These are phyloP conservation scores for Colletotrichum sidae DNA, from an alignment of 2,329 filamentous ascomycete genomes.

Conservation along the genomic window DNA sequence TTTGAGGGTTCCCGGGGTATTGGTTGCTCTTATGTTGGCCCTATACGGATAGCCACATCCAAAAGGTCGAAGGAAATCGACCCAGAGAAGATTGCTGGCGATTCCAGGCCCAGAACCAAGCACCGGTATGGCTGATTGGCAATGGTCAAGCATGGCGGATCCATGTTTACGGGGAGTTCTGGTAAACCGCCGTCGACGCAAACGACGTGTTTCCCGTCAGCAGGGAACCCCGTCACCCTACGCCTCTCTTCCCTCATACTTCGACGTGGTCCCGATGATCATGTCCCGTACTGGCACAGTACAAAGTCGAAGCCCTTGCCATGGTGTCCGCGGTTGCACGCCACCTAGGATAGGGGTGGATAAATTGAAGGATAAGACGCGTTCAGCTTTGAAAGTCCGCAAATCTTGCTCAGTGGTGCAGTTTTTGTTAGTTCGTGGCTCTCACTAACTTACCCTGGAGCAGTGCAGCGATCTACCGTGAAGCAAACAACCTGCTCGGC, in stretches of 20 bases:
- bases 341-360: constrained; percentile 23
- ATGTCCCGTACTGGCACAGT: constrained; percentile 9
- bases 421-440: no score
- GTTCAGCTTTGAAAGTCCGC: background rate
- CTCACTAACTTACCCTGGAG: no score
- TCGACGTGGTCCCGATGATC: constrained; percentile 15
- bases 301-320: constrained; percentile 8
- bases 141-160: background rate
- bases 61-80: no score
- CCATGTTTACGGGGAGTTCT: constrained; percentile 9
- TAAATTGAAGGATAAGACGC: constrained; percentile 7
- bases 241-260: no score
- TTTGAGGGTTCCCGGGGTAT: no score
- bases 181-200: constrained; percentile 18
- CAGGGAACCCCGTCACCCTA: background rate
- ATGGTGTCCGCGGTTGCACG: constrained; percentile 5
- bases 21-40: no score
- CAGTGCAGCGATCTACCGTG: no score
- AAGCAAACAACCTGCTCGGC: no score
- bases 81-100: no score
- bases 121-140: background rate
- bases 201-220: constrained; percentile 17
- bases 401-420: no score
- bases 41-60: no score
- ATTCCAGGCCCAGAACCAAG: no score